phyloP scores from a whole-genome alignment of 345 rosid genomes.

The Physaria fendleri region DNA sequence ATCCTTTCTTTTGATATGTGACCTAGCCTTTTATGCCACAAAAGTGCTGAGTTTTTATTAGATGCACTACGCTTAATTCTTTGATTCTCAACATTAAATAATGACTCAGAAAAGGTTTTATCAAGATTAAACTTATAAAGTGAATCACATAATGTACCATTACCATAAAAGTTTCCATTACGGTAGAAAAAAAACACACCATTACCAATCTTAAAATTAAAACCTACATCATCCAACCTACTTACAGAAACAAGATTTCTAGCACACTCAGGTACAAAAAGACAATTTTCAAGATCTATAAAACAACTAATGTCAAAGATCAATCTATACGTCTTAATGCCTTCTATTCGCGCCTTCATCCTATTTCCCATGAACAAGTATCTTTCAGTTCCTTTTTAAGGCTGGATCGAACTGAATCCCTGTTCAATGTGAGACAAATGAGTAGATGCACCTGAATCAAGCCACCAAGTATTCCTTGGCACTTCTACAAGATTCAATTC shows the following conservation, averaged over 20 bases:
- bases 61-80: too few species aligned
- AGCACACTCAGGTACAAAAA: too few species aligned
- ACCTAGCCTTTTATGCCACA: too few species aligned
- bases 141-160: too few species aligned
- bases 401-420: not conserved
- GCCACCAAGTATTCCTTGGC: not conserved
- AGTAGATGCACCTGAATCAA: not conserved
- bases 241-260: not conserved
- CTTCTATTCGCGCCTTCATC: not conserved
- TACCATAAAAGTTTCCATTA: too few species aligned
- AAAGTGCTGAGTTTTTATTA: too few species aligned
- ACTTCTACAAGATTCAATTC: not conserved
- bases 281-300: too few species aligned
- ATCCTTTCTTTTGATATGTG: too few species aligned
- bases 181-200: not conserved
- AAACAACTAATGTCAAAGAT: not conserved
- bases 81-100: too few species aligned
- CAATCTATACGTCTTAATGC: not conserved
- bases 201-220: not conserved
- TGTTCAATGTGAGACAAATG: not conserved
- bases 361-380: not conserved
- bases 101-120: too few species aligned
- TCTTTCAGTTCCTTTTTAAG: not conserved
- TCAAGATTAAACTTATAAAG: too few species aligned
- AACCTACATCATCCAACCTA: not conserved